Conservation (phyloP, 2,329 filamentous ascomycete genomes). For the Microsporum ferrugineum region DNA sequence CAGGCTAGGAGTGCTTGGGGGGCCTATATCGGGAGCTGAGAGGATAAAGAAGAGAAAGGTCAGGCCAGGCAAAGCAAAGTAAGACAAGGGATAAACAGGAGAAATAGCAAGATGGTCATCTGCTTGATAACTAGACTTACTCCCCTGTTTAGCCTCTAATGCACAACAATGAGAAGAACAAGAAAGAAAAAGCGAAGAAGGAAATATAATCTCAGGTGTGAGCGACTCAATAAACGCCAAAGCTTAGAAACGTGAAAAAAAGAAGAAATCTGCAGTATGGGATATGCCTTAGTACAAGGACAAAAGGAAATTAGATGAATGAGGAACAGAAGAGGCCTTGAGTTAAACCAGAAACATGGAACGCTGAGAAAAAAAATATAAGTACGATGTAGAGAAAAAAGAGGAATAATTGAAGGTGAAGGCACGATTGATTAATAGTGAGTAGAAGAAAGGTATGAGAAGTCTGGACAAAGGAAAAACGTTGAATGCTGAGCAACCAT, state of each 20-base stretch:
- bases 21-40: background rate
- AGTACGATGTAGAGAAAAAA: background rate
- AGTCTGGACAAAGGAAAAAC: constrained; percentile 7
- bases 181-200: background rate
- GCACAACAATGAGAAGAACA: background rate
- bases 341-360: background rate
- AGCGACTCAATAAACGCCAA: background rate
- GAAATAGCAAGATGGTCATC: background rate
- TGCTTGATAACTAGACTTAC: background rate
- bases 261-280: background rate
- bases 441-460: background rate
- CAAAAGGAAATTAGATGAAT: background rate
- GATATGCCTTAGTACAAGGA: background rate
- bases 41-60: background rate
- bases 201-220: background rate
- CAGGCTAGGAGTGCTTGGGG: background rate
- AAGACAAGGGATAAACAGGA: background rate
- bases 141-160: background rate
- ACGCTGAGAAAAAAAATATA: background rate
- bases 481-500: constrained; percentile 13
- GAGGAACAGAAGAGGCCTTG: background rate
- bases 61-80: background rate
- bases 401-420: background rate
- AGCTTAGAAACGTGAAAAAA: background rate
- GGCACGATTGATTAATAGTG: background rate